Percentiles rank a stretch among this genome's conserved stretches.
Evolutionary conservation across 116 monocot species (phyloP).

Genomic region (Posidonia oceanica): DNA sequence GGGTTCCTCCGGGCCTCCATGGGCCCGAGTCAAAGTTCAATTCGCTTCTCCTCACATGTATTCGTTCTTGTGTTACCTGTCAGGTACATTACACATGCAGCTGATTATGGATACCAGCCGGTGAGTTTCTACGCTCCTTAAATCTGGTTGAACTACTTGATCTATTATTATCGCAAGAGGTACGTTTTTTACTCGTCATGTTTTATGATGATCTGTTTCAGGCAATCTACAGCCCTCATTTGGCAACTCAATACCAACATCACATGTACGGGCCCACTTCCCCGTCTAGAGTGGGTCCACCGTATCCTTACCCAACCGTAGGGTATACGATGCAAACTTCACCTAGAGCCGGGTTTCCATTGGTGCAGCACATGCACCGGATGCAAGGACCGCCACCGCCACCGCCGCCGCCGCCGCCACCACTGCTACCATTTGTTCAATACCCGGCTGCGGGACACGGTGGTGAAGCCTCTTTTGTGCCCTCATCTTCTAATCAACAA

Average conservation of each 20-base stretch:
- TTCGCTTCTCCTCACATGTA: neutral
- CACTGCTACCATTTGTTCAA: neutral
- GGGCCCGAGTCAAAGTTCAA: neutral
- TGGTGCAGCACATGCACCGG: neutral
- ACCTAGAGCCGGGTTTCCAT: neutral
- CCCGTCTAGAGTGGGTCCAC: neutral
- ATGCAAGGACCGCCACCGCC: neutral
- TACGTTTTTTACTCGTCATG: too few species aligned
- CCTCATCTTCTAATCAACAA: neutral
- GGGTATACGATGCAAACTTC: conserved; percentile 6
- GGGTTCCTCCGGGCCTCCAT: too few species aligned
- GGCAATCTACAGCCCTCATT: neutral
- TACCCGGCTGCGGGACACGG: neutral
- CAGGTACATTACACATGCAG: conserved; percentile 6
- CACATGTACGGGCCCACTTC: conserved; percentile 5
- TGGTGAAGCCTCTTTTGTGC: neutral
- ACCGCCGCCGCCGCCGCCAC: conserved; percentile 2
- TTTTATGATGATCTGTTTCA: too few species aligned
- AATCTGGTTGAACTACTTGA: neutral
- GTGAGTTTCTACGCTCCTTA: neutral
- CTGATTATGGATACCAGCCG: conserved; percentile 4
- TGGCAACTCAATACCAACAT: neutral
- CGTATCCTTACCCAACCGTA: neutral
- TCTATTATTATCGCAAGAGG: too few species aligned
- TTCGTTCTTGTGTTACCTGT: neutral